Evolutionary conservation across 225 moss, liverwort and hornwort species (phyloP).

Genomic region (Lunularia cruciata): DNA sequence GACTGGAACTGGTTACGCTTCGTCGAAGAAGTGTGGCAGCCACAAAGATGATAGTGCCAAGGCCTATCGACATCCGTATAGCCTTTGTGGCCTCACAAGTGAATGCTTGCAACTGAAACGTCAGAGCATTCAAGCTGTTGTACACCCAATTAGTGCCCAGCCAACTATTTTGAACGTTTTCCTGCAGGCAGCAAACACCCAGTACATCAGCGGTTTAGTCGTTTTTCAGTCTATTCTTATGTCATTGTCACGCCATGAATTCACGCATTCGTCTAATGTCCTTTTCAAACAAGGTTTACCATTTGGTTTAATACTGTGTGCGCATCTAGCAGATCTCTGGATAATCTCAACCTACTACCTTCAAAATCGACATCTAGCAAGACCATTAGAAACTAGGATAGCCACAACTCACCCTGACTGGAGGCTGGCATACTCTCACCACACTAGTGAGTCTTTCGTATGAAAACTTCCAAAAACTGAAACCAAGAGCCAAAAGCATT

Average conservation of each 20-base stretch:
- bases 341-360: no score
- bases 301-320: no score
- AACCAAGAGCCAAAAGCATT: slow-evolving; percentile 72
- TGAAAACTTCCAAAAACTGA: slow-evolving; percentile 80
- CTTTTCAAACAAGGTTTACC: no score
- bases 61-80: slow-evolving; percentile 70
- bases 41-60: slow-evolving; percentile 61
- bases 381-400: no score
- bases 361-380: no score
- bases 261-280: no score
- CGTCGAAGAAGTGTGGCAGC: slow-evolving; percentile 64
- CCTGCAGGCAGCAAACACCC: slow-evolving; percentile 13
- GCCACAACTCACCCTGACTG: slow-evolving; percentile 42
- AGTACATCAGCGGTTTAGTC: no score
- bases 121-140: slow-evolving; percentile 53
- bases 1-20: slow-evolving; percentile 69
- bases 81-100: slow-evolving; percentile 76
- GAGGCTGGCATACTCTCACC: slow-evolving; percentile 69
- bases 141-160: slow-evolving; percentile 69
- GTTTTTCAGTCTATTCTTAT: no score
- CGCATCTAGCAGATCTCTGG: no score
- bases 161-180: slow-evolving; percentile 23
- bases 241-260: no score
- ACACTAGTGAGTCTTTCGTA: slow-evolving; percentile 58
- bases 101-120: slow-evolving; percentile 57